A percentile compares a stretch with the other conserved stretches of the same genome.
phyloP scores from a whole-genome alignment of 2,329 filamentous ascomycete species.

The Exophiala calicioides region DNA sequence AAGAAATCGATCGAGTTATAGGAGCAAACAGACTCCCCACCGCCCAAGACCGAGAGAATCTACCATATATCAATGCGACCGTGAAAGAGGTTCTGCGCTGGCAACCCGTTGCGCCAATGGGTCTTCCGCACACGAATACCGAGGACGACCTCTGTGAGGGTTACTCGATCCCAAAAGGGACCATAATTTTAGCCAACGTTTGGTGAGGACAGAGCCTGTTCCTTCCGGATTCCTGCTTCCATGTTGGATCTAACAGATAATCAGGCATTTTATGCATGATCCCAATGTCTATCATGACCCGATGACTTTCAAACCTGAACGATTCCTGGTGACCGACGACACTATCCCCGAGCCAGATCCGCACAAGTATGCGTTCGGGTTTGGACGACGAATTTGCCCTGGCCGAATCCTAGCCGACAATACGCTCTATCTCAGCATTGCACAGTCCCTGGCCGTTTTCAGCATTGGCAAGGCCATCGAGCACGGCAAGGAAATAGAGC shows the following conservation, averaged over 20 bases:
- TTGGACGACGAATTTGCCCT: conserved; percentile 54
- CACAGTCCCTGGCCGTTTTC: conserved; percentile 45
- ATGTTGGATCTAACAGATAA: conserved; percentile 18
- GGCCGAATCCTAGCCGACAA: conserved; percentile 37
- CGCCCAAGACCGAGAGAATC: conserved; percentile 39
- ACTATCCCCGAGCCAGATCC: conserved; percentile 42
- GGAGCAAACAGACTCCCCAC: conserved; percentile 39
- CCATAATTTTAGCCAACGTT: conserved; percentile 32
- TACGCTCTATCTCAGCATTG: conserved; percentile 56
- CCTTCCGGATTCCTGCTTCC: background rate
- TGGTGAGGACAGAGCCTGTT: conserved; percentile 26
- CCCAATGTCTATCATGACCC: conserved; percentile 42
- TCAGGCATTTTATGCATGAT: conserved; percentile 22
- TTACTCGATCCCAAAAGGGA: conserved; percentile 52
- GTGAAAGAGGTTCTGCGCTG: conserved; percentile 43
- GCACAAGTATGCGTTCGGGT: conserved; percentile 57
- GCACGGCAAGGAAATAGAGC: conserved; percentile 50
- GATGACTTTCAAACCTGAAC: conserved; percentile 46
- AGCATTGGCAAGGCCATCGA: conserved; percentile 18
- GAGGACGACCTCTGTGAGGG: conserved; percentile 52
- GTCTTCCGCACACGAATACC: conserved; percentile 38
- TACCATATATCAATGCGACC: conserved; percentile 43
- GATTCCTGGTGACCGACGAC: conserved; percentile 39
- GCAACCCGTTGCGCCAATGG: conserved; percentile 39
- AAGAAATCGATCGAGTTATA: conserved; percentile 48